Evolutionary conservation across 805 yeast genomes (phyloP).

Genomic region (Candida ascalaphidarum): DNA sequence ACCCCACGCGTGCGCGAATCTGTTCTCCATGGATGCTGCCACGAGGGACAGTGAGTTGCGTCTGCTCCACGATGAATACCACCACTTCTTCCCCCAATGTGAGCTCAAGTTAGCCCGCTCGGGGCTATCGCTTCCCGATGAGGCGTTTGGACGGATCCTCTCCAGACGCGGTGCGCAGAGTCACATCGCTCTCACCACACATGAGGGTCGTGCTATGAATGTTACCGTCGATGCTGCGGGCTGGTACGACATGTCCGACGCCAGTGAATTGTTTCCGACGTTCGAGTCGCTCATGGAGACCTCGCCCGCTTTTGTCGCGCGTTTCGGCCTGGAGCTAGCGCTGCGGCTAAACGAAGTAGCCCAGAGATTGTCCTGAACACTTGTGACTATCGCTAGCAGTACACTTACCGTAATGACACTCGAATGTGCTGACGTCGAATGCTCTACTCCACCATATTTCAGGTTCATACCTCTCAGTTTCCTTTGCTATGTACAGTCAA

Average conservation of each 20-base stretch:
- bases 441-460: too few species aligned
- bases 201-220: conserved; percentile 7
- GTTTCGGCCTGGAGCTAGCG: too few species aligned
- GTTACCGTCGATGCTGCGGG: conserved; percentile 19
- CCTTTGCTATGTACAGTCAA: background rate
- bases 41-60: conserved; percentile 12
- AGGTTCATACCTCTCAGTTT: too few species aligned
- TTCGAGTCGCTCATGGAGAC: conserved; percentile 21
- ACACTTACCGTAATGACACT: too few species aligned
- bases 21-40: conserved; percentile 12
- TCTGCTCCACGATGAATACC: conserved; percentile 13
- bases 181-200: conserved; percentile 7
- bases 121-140: background rate
- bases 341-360: too few species aligned
- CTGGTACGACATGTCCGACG: conserved; percentile 13
- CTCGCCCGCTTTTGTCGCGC: conserved; percentile 11
- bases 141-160: conserved; percentile 1
- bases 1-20: too few species aligned
- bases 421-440: too few species aligned
- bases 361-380: too few species aligned
- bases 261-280: conserved; percentile 13
- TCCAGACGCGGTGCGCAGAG: conserved; percentile 1
- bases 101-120: conserved; percentile 4
- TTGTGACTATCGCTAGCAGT: too few species aligned
- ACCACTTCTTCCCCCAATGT: conserved; percentile 10